Evolutionary conservation across 805 yeast species (phyloP), one percentile per base, ranked within the genome.

Genomic region (Candida hispaniensis): DNA sequence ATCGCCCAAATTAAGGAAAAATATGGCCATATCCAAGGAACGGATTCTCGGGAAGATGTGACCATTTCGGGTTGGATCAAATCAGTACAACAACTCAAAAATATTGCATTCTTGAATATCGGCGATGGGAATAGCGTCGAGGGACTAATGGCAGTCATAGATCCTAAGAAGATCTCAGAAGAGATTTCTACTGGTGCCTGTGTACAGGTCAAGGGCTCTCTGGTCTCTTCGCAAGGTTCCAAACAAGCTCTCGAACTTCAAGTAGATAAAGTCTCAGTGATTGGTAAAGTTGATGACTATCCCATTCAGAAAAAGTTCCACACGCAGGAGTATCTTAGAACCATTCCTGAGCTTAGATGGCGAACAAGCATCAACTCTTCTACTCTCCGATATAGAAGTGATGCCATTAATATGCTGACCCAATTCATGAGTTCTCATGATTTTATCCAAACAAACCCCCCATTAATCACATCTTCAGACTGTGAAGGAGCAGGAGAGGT

Each of bases 401-500:
- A 60, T 28, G 61, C 80, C 1, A 83, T 82, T 45, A 44, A 59
- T 2, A 54, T 61, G 18, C 46, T 85, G 6, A 56, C 64, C 24
- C 59, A 59, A 3, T 81, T 71, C 46, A 81, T 82, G 52, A 58
- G 62, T 12, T 38, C 49, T 0, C 47, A 66, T 12, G 67, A 67
- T 9, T 83, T 81, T 45, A 57, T 65, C 9, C 86, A 82, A 58
- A 83, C 81, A 0, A 64, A 75, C 15, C 93, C 97, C 3, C 98
- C 99, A 6, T 47, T 88, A 8, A 59, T 88, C 14, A 91, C 98
- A 0, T 64, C 81, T 7, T 73, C 93, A 1, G 98, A 91, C 54
- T 88, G 97, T 52, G 99, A 91, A 59, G 97, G 98, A 11, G 96
- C 94, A 3, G 97, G 97, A 4, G 97, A 91, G 51, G 70, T 80